These are phyloP conservation scores for Colletotrichum abscissum DNA, from an alignment of 2,329 filamentous ascomycete genomes.

Conservation along the genomic window DNA sequence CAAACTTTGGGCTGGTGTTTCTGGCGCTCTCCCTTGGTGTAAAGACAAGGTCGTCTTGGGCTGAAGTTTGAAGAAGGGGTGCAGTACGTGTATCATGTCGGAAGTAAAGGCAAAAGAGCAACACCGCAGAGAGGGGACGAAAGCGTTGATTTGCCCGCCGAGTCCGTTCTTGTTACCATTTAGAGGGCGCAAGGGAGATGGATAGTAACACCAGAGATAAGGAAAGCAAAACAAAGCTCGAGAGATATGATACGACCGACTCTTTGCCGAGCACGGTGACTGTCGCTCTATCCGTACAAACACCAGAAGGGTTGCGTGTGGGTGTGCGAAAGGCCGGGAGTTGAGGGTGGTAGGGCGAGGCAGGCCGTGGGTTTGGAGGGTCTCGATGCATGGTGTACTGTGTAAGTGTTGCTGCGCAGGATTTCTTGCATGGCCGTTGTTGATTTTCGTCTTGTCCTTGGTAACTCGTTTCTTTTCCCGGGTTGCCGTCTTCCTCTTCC, in stretches of 20 bases:
- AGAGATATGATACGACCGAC: neutral
- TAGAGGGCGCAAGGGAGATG: neutral
- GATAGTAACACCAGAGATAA: neutral
- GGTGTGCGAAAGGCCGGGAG: neutral
- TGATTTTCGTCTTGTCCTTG: constrained; percentile 13
- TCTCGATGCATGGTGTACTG: neutral
- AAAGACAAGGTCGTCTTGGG: neutral
- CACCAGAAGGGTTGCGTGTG: neutral
- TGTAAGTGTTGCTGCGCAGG: neutral
- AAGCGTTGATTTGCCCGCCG: neutral
- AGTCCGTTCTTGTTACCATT: neutral
- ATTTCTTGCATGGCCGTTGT: constrained; percentile 25
- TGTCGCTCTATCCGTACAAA: neutral
- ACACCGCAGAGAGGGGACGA: neutral
- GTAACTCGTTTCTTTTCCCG: constrained; percentile 10
- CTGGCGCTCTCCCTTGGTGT: constrained; percentile 21
- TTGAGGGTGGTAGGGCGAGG: constrained; percentile 25
- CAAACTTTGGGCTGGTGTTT: constrained; percentile 22
- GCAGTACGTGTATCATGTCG: neutral
- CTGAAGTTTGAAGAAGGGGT: neutral
- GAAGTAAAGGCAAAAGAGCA: constrained; percentile 11
- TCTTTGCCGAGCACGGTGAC: neutral
- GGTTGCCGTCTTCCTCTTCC: neutral
- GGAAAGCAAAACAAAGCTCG: neutral
- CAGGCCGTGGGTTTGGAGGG: neutral